Evolutionary conservation across 768 basidiomycete genomes (phyloP), one percentile per base, ranked within the genome.

Genomic region (Pleurotus platypus): DNA sequence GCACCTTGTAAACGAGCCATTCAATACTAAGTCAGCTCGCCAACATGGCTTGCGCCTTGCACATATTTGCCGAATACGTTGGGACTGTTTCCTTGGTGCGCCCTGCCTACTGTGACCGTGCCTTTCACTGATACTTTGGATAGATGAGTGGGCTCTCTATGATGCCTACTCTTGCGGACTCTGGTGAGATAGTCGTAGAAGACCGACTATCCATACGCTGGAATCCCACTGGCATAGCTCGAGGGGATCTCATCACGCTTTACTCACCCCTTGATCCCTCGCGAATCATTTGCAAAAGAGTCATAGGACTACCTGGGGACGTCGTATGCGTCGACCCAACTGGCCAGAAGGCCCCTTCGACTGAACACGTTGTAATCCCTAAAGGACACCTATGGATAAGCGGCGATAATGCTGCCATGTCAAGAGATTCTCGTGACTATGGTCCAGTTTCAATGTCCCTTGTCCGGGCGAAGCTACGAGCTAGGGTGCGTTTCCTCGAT

Each of bases 251-350:
- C 46, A 70, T 95, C 57, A 82, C 86, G 12, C 73, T 88, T 27
- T 78, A 75, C 53, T 92, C 90, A 1, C 92, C 94, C 9, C 66
- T 84, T 47, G 78, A 85, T 56, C 89, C 89, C 2, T 70, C 71
- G 3, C 80, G 80, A 47, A 72, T 84, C 26, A 81, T 96, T 37
- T 95, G 92, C 73, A 98, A 98, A 75, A 84, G 96, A 42, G 75
- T 98, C 9, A 79, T 96, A 37, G 96, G 94, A 1, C 73, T 98
- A 20, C 89, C 94, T 20, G 95, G 96, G 3, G 96, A 98, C 70
- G 73, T 86, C 37, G 68, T 98, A 27, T 93, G 92, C 59, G 88
- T 94, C 18, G 94, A 98, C 68, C 95, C 95, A 16, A 87, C 87
- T 3, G 89, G 88, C 3, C 61, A 70, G 50, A 72, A 73, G 49